phyloP scores from a whole-genome alignment of 1,139 yeast species.

The Pichia sp. region DNA sequence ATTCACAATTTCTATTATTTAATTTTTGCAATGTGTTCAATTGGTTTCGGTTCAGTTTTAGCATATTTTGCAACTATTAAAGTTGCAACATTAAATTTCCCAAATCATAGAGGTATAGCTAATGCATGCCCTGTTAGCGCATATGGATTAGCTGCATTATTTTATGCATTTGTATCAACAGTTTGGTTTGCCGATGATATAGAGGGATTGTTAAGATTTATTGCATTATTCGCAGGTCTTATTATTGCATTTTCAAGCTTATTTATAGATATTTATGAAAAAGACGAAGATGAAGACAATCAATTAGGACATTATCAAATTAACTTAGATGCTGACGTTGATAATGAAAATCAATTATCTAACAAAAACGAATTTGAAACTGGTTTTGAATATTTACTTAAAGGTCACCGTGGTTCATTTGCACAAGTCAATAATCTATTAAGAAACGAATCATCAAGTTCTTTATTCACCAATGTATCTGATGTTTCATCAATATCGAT shows the following conservation, averaged over 20 bases:
- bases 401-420: conserved; percentile 32
- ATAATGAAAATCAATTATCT: neutral
- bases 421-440: conserved; percentile 25
- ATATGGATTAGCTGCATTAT: conserved; percentile 42
- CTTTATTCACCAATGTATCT: conserved; percentile 27
- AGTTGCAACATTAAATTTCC: conserved; percentile 65
- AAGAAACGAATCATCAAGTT: conserved; percentile 23
- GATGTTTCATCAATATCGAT: conserved; percentile 17
- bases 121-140: conserved; percentile 52
- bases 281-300: conserved; percentile 9
- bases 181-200: conserved; percentile 38
- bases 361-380: conserved; percentile 13
- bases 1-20: conserved; percentile 33
- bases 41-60: conserved; percentile 62
- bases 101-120: conserved; percentile 64
- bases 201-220: conserved; percentile 32
- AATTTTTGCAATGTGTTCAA: conserved; percentile 42
- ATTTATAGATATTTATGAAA: conserved; percentile 26
- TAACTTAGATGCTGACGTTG: conserved; percentile 19
- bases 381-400: conserved; percentile 24
- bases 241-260: conserved; percentile 25
- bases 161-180: conserved; percentile 38
- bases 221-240: conserved; percentile 28
- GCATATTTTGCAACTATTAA: conserved; percentile 63
- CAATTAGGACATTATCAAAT: neutral